Conservation (phyloP, 2,329 filamentous ascomycete genomes). For the Penicillium sp. region DNA sequence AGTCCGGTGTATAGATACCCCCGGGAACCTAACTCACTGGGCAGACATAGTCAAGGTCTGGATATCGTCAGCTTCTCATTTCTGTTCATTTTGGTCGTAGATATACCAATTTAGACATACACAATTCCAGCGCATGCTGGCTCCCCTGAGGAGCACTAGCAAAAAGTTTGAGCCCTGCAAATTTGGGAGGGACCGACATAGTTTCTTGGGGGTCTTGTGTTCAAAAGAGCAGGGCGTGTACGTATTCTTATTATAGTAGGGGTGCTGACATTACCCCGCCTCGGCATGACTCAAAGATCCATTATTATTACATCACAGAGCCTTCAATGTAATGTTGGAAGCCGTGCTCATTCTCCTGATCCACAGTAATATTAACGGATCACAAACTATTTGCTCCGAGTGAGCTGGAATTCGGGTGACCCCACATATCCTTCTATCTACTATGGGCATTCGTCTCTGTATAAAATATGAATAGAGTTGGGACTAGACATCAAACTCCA, state of each 20-base stretch:
- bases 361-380: not conserved
- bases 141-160: conserved; percentile 18
- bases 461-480: no score
- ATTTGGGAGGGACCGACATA: conserved; percentile 62
- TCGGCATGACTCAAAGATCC: not conserved
- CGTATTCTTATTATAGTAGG: not conserved
- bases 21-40: conserved; percentile 48
- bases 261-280: not conserved
- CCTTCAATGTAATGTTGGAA: not conserved
- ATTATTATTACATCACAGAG: not conserved
- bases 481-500: no score
- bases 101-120: conserved; percentile 21
- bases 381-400: not conserved
- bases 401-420: not conserved
- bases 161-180: conserved; percentile 51
- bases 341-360: not conserved
- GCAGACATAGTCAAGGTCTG: conserved; percentile 86
- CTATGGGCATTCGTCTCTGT: no score
- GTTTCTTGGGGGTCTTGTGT: not conserved
- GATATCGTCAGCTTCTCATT: not conserved
- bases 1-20: not conserved
- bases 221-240: not conserved
- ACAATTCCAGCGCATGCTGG: conserved; percentile 41
- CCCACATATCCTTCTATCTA: no score
- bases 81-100: not conserved